phyloP scores from a whole-genome alignment of 108 stramenopile genomes.

The Tribonema minus region DNA sequence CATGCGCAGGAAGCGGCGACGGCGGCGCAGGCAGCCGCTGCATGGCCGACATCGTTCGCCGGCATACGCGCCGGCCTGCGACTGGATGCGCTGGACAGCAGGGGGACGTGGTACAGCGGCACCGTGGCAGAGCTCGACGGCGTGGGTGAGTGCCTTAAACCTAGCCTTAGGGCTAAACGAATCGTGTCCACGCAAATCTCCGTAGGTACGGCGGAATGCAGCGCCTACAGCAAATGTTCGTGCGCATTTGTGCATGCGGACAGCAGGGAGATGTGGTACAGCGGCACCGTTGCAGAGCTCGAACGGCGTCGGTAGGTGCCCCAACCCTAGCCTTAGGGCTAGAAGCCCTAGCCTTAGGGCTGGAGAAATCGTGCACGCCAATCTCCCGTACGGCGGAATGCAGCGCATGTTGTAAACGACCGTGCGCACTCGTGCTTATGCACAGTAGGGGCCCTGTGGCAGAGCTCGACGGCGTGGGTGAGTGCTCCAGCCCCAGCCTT shows the following conservation, averaged over 20 bases:
- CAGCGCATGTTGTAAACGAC: no score
- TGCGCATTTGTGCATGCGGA: background rate
- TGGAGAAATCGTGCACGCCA: no score
- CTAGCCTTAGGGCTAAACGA: background rate
- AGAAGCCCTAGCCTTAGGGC: no score
- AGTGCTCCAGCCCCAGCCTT: background rate
- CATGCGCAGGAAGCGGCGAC: background rate
- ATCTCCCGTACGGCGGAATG: no score
- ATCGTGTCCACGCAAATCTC: background rate
- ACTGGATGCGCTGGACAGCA: constrained; percentile 86
- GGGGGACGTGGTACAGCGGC: constrained; percentile 79
- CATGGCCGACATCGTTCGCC: background rate
- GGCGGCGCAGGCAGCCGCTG: background rate
- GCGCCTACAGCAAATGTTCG: background rate
- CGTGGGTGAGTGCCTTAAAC: background rate
- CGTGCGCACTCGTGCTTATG: no score
- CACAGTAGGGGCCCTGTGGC: constrained; percentile 77
- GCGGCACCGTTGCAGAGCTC: background rate
- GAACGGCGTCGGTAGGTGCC: background rate
- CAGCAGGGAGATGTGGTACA: background rate
- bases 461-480: constrained; percentile 51
- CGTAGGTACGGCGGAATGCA: background rate
- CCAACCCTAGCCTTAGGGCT: background rate
- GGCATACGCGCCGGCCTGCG: constrained; percentile 27
- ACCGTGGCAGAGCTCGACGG: constrained; percentile 69